Conservation (phyloP, 2,329 filamentous ascomycete genomes). For the Podosphaera fusca region DNA sequence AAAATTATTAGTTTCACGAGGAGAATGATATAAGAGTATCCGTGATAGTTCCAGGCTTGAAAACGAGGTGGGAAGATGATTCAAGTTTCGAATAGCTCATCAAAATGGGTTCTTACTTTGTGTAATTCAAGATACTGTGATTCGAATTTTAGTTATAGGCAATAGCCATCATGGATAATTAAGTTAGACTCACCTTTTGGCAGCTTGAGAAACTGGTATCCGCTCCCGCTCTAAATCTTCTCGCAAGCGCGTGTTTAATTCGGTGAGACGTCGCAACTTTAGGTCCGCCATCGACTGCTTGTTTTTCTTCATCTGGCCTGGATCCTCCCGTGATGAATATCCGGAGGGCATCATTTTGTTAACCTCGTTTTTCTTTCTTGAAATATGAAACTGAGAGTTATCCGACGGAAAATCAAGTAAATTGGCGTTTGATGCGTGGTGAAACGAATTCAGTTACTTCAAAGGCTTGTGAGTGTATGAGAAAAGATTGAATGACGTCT, state of each 20-base stretch:
- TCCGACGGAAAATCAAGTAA: not conserved
- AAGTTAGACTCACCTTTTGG: slow-evolving; percentile 82
- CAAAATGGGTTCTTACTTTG: not conserved
- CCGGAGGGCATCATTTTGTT: slow-evolving; percentile 29
- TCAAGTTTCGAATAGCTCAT: not conserved
- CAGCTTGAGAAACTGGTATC: slow-evolving; percentile 85
- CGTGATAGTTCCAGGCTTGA: not conserved
- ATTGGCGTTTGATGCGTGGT: not conserved
- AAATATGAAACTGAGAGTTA: not conserved
- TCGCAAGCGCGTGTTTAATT: slow-evolving; percentile 85
- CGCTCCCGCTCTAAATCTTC: slow-evolving; percentile 90
- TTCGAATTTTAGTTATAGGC: not conserved
- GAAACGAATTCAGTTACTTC: not conserved
- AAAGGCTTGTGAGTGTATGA: not conserved
- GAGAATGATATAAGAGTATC: not conserved
- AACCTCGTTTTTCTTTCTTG: not conserved
- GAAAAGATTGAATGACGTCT: not conserved
- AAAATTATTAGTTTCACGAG: not conserved
- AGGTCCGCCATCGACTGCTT: slow-evolving; percentile 99
- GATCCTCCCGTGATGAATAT: slow-evolving; percentile 44
- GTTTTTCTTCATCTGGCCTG: slow-evolving; percentile 60
- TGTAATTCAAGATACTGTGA: slow-evolving; percentile 1
- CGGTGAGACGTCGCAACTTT: slow-evolving; percentile 84
- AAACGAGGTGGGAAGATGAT: not conserved
- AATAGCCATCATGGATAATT: slow-evolving; percentile 35